phyloP scores from a whole-genome alignment of 192 early-diverging fungal genomes.

The Podila minutissima region DNA sequence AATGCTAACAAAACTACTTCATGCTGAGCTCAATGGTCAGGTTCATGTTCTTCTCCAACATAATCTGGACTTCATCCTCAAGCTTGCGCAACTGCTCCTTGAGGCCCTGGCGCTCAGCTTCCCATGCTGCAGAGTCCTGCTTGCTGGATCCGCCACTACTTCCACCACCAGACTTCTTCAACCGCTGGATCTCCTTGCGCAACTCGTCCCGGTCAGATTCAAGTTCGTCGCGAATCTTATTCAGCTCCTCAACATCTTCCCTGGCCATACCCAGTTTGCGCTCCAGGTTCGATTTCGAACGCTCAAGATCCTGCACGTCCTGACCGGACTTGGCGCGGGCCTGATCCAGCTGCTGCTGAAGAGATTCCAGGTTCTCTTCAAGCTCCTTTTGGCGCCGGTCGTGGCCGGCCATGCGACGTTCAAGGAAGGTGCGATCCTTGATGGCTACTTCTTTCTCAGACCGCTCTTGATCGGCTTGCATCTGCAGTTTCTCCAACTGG shows the following conservation, averaged over 20 bases:
- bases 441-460: conserved; percentile 38
- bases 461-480: conserved; percentile 28
- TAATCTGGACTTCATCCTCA: conserved; percentile 46
- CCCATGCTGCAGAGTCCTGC: conserved; percentile 24
- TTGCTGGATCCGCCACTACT: background rate
- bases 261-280: conserved; percentile 44
- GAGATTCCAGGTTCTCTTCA: conserved; percentile 23
- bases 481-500: conserved; percentile 32
- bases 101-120: conserved; percentile 20
- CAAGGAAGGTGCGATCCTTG: conserved; percentile 45
- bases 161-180: conserved; percentile 32
- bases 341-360: conserved; percentile 35
- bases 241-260: conserved; percentile 48
- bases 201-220: conserved; percentile 34
- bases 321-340: conserved; percentile 29
- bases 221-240: conserved; percentile 46
- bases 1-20: conserved; percentile 4
- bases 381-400: conserved; percentile 45
- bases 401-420: conserved; percentile 37
- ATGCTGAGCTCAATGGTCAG: conserved; percentile 50
- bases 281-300: conserved; percentile 35
- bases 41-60: conserved; percentile 53
- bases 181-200: conserved; percentile 15
- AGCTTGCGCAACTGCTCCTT: conserved; percentile 28
- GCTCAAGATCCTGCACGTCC: conserved; percentile 42